A percentile compares a stretch with the other conserved stretches of the same genome.
phyloP scores from a whole-genome alignment of 2,329 filamentous ascomycete species.

The Lasiodiplodia sp. region DNA sequence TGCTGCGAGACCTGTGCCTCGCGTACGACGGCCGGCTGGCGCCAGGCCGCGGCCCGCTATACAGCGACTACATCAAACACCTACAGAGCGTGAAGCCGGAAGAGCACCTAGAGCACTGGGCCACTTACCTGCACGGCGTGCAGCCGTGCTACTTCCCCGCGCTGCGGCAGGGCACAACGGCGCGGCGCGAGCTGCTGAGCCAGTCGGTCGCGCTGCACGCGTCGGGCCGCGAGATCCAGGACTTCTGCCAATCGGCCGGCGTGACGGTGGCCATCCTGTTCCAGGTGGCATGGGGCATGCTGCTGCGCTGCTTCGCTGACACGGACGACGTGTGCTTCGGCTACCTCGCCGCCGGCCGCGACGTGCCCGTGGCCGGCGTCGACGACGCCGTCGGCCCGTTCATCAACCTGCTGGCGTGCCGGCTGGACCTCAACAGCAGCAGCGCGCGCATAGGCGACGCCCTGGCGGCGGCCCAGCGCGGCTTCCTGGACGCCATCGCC shows the following conservation, averaged over 20 bases:
- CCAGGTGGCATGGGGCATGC: slow-evolving; percentile 37
- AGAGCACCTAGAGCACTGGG: slow-evolving; percentile 43
- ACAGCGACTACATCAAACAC: slow-evolving; percentile 47
- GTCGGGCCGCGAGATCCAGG: not conserved
- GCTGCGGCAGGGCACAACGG: not conserved
- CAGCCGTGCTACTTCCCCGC: slow-evolving; percentile 44
- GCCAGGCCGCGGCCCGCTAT: slow-evolving; percentile 40
- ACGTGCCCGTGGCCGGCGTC: slow-evolving; percentile 34
- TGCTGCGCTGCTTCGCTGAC: slow-evolving; percentile 33
- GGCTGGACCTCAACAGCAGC: too few species aligned
- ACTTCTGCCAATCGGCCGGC: not conserved
- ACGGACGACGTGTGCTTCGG: slow-evolving; percentile 39
- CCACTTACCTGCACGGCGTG: slow-evolving; percentile 40
- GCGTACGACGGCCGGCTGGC: slow-evolving; percentile 41
- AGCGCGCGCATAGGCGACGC: not conserved
- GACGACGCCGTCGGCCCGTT: slow-evolving; percentile 36
- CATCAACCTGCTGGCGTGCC: slow-evolving; percentile 40
- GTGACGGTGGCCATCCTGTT: slow-evolving; percentile 32
- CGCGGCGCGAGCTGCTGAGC: not conserved
- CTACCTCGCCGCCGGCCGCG: slow-evolving; percentile 36
- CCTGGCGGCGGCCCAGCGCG: not conserved
- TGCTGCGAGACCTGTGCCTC: slow-evolving; percentile 41
- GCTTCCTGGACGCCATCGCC: slow-evolving; percentile 31
- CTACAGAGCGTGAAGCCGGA: slow-evolving; percentile 36
- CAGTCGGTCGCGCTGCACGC: too few species aligned